A percentile compares a stretch with the other conserved stretches of the same genome.
These are phyloP conservation scores for Lachnellula suecica DNA, from an alignment of 2,329 filamentous ascomycete species.

Conservation along the genomic window DNA sequence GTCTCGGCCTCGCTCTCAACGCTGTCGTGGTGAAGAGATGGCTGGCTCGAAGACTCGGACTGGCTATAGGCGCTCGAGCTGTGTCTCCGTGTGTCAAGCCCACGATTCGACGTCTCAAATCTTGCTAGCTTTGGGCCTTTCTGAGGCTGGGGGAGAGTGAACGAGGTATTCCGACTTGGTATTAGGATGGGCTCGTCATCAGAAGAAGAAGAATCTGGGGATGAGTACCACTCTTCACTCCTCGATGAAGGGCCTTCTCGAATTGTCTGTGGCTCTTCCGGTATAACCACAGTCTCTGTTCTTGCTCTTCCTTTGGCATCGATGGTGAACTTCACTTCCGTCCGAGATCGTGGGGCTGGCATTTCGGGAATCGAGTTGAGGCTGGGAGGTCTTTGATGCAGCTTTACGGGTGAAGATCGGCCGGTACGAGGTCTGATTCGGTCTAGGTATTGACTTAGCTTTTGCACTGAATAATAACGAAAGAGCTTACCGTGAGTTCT, in stretches of 20 bases:
- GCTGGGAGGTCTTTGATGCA: conserved; percentile 44
- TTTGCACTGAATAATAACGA: too few relatives aligned
- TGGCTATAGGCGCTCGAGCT: conserved; percentile 29
- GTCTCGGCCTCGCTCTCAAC: conserved; percentile 60
- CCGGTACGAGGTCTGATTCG: conserved; percentile 23
- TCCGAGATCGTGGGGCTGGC: conserved; percentile 41
- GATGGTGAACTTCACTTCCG: conserved; percentile 62
- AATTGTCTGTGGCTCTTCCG: conserved; percentile 21
- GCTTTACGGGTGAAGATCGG: conserved; percentile 50
- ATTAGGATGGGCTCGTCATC: conserved; percentile 67
- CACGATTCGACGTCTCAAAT: conserved; percentile 23
- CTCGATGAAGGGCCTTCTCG: conserved; percentile 16
- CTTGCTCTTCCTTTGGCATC: conserved; percentile 55
- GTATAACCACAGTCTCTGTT: conserved; percentile 30
- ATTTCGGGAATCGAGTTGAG: conserved; percentile 60
- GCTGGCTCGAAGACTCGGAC: conserved; percentile 30
- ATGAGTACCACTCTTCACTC: conserved; percentile 43
- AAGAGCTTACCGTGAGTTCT: conserved; percentile 22
- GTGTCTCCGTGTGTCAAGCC: conserved; percentile 17
- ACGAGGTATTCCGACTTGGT: conserved; percentile 59
- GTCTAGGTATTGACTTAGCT: too few relatives aligned
- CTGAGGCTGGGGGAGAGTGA: conserved; percentile 33
- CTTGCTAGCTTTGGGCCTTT: conserved; percentile 25
- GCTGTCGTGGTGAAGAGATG: conserved; percentile 22
- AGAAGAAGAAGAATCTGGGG: conserved; percentile 51